Percentiles rank a stretch among this genome's conserved stretches.
These are phyloP conservation scores for Aspergillus pseudotamarii DNA, from an alignment of 2,329 filamentous ascomycete genomes.

Conservation along the genomic window DNA sequence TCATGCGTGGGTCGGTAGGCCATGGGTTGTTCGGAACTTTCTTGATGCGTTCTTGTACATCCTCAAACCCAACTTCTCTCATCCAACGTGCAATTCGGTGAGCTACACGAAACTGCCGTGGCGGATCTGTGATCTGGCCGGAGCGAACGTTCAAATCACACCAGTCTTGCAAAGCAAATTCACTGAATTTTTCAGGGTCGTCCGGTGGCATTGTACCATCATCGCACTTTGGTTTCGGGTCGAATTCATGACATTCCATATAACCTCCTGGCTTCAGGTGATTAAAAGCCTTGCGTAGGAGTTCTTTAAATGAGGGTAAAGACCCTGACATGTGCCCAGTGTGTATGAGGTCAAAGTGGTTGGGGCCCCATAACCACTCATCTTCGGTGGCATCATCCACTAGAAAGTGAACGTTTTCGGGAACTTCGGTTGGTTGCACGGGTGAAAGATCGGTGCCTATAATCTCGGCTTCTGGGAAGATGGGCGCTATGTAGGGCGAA, in stretches of 20 bases:
- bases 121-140: slow-evolving; percentile 48
- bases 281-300: slow-evolving; percentile 56
- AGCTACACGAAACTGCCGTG: slow-evolving; percentile 55
- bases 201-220: slow-evolving; percentile 56
- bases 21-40: slow-evolving; percentile 58
- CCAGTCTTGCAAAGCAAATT: slow-evolving; percentile 52
- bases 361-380: slow-evolving; percentile 58
- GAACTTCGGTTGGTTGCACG: slow-evolving; percentile 67
- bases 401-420: slow-evolving; percentile 73
- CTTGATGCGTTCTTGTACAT: slow-evolving; percentile 56
- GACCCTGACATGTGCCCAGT: slow-evolving; percentile 61
- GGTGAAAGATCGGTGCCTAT: slow-evolving; percentile 69
- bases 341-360: slow-evolving; percentile 63
- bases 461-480: slow-evolving; percentile 61
- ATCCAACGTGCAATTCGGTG: slow-evolving; percentile 58
- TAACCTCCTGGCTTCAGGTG: slow-evolving; percentile 61
- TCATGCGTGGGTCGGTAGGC: slow-evolving; percentile 52
- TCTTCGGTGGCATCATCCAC: slow-evolving; percentile 68
- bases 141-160: slow-evolving; percentile 45
- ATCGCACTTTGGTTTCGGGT: slow-evolving; percentile 54
- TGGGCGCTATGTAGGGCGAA: slow-evolving; percentile 25
- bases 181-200: slow-evolving; percentile 41
- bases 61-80: slow-evolving; percentile 59
- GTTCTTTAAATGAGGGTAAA: slow-evolving; percentile 58
- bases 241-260: slow-evolving; percentile 48